Evolutionary conservation across 495 filamentous ascomycete species (phyloP).

Genomic region (Sabuloglossum arenarium): DNA sequence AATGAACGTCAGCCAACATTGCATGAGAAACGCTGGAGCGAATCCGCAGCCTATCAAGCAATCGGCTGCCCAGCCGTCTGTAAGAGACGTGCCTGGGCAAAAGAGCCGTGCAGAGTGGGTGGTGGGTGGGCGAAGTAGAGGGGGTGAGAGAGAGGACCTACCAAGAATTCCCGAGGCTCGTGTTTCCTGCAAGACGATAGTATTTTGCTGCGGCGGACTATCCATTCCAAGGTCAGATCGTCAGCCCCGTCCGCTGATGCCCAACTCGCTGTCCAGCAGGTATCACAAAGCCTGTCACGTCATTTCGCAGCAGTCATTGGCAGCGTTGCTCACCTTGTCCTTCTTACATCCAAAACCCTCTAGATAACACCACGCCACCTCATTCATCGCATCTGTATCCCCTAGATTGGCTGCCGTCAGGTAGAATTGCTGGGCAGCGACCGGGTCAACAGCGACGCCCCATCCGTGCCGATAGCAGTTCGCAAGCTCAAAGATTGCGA

Average conservation of each 20-base stretch:
- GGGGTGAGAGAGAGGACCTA: slow-evolving; percentile 27
- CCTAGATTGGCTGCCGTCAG: slow-evolving; percentile 92
- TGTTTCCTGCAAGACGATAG: slow-evolving; percentile 78
- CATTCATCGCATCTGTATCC: slow-evolving; percentile 95
- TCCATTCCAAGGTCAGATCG: slow-evolving; percentile 5
- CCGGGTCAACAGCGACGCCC: slow-evolving; percentile 62
- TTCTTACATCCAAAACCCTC: slow-evolving; percentile 91
- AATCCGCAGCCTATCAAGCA: not conserved
- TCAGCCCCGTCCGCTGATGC: slow-evolving; percentile 2
- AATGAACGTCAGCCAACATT: slow-evolving; percentile 1
- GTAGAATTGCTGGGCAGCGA: slow-evolving; percentile 85
- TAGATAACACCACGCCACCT: slow-evolving; percentile 86
- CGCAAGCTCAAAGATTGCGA: slow-evolving; percentile 86
- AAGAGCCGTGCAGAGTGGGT: not conserved
- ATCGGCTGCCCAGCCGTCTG: not conserved
- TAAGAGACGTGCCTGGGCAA: not conserved
- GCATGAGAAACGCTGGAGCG: not conserved
- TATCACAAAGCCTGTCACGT: not conserved
- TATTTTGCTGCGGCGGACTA: slow-evolving; percentile 79
- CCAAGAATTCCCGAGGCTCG: slow-evolving; percentile 89
- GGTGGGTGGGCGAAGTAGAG: slow-evolving; percentile 6
- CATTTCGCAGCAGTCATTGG: not conserved
- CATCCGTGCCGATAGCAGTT: slow-evolving; percentile 95
- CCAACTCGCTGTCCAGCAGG: not conserved
- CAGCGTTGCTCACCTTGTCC: slow-evolving; percentile 59